These are phyloP conservation scores for Trichoderma sp. DNA, from an alignment of 2,329 filamentous ascomycete genomes.

Conservation along the genomic window DNA sequence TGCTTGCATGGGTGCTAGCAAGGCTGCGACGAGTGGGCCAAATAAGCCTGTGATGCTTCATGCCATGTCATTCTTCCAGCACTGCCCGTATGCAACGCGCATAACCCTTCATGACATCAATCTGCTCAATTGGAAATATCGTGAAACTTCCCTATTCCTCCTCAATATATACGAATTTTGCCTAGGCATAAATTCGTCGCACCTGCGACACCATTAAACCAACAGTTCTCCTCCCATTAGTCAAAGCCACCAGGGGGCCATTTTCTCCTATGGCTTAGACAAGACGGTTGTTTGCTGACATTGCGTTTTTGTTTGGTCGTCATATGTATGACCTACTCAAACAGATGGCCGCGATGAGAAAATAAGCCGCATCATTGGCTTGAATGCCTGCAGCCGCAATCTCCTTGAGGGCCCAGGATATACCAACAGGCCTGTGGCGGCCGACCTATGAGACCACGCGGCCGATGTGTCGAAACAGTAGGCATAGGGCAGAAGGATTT, in stretches of 20 bases:
- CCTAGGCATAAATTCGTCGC: too few relatives aligned
- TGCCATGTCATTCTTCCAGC: not conserved
- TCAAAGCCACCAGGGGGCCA: not conserved
- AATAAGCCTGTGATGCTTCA: not conserved
- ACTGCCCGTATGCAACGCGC: not conserved
- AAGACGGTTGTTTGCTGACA: slow-evolving; percentile 27
- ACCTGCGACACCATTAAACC: not conserved
- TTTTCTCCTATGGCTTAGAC: slow-evolving; percentile 7
- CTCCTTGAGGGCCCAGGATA: not conserved
- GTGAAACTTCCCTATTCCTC: not conserved
- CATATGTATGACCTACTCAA: not conserved
- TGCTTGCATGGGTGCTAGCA: slow-evolving; percentile 24
- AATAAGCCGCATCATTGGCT: slow-evolving; percentile 2
- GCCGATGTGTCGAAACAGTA: not conserved
- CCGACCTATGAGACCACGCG: not conserved
- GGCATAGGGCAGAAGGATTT: not conserved
- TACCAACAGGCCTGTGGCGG: not conserved
- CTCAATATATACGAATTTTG: not conserved
- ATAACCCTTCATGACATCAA: not conserved
- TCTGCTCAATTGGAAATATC: not conserved
- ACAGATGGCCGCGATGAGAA: not conserved
- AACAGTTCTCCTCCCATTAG: not conserved
- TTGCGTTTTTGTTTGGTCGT: slow-evolving; percentile 20
- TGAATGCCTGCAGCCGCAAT: slow-evolving; percentile 1
- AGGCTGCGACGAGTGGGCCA: slow-evolving; percentile 10